These are phyloP conservation scores for Cichorium intybus DNA, from an alignment of 140 eudicot species.

Conservation along the genomic window DNA sequence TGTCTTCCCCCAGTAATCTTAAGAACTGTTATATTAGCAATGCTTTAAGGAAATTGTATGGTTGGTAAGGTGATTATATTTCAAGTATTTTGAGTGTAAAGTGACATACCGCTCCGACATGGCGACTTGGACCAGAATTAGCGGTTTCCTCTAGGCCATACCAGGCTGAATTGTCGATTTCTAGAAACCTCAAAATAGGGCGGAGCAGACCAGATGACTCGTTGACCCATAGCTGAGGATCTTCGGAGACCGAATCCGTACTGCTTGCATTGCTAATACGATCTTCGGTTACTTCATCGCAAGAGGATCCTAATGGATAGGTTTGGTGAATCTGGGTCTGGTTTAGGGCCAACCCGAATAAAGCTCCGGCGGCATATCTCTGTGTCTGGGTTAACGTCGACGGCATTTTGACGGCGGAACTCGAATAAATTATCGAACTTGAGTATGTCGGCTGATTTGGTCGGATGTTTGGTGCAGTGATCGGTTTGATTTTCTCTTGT, in stretches of 20 bases:
- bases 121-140: constrained; percentile 53
- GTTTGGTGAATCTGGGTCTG: constrained; percentile 86
- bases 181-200: constrained; percentile 82
- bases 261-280: constrained; percentile 47
- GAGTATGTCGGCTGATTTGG: constrained; percentile 9
- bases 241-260: constrained; percentile 64
- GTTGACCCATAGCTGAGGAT: constrained; percentile 80
- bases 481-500: constrained; percentile 16
- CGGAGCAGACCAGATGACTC: constrained; percentile 65
- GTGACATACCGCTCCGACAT: constrained; percentile 76
- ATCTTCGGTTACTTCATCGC: constrained; percentile 24
- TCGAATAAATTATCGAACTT: constrained; percentile 1
- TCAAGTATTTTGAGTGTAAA: background rate
- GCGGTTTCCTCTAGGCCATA: constrained; percentile 87
- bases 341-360: constrained; percentile 79
- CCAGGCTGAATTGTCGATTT: constrained; percentile 69
- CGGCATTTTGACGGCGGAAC: constrained; percentile 21
- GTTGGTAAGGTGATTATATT: background rate
- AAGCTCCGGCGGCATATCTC: constrained; percentile 83
- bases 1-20: constrained; percentile 75
- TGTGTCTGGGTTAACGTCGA: constrained; percentile 62
- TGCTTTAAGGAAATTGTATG: background rate
- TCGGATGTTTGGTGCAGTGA: constrained; percentile 9
- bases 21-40: constrained; percentile 51
- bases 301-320: constrained; percentile 46